Conservation (phyloP, 1,139 yeast species). For the Blastobotrys arbuscula region DNA sequence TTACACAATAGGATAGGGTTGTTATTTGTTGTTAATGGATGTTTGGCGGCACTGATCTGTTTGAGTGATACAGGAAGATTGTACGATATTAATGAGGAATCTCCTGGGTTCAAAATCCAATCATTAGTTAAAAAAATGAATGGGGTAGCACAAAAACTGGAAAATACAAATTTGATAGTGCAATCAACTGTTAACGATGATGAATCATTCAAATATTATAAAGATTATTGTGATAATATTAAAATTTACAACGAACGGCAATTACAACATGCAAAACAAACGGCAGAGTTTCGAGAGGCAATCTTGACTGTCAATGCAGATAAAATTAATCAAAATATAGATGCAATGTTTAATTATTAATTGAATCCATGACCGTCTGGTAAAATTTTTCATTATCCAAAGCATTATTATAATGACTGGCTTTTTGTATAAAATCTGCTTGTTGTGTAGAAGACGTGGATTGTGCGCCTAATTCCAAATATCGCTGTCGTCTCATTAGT, state of each 20-base stretch:
- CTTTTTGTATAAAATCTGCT: neutral
- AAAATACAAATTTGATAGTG: neutral
- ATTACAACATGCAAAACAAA: neutral
- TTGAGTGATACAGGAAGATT: slow-evolving; percentile 23
- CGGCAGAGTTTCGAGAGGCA: neutral
- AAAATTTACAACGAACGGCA: neutral
- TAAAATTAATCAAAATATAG: neutral
- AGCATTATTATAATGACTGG: neutral
- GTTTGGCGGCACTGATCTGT: slow-evolving; percentile 18
- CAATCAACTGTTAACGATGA: neutral
- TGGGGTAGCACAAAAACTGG: neutral
- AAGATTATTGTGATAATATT: neutral
- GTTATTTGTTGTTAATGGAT: slow-evolving; percentile 16
- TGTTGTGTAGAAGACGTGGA: neutral
- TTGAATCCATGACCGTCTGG: neutral
- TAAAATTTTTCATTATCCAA: neutral
- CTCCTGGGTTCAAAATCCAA: neutral
- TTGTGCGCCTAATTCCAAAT: neutral
- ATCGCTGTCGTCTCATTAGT: slow-evolving; percentile 4
- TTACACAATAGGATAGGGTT: slow-evolving; percentile 16
- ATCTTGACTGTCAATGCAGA: neutral
- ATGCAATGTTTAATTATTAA: neutral
- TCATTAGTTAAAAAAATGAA: neutral
- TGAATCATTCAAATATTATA: neutral
- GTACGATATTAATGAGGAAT: slow-evolving; percentile 10